phyloP scores from a whole-genome alignment of 257 asterid genomes.

The Parsonsia alboflavescens region DNA sequence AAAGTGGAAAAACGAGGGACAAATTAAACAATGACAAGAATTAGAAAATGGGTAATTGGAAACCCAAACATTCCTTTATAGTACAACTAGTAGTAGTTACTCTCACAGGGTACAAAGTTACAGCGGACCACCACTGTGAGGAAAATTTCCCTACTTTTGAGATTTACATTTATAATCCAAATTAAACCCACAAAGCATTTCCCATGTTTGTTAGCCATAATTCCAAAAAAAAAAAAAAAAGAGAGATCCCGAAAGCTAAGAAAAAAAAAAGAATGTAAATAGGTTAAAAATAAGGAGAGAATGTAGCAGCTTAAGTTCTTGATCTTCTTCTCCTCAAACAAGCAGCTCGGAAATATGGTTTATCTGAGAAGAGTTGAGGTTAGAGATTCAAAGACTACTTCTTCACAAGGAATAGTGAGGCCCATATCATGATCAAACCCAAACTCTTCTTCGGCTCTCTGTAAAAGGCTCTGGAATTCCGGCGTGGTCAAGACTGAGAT shows the following conservation, averaged over 20 bases:
- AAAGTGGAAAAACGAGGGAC: no score
- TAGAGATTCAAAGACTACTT: constrained; percentile 25
- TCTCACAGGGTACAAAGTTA: constrained; percentile 49
- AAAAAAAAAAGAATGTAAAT: background rate
- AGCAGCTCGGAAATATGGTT: background rate
- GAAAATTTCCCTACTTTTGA: constrained; percentile 36
- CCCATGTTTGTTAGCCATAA: constrained; percentile 16
- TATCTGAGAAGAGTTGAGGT: constrained; percentile 24
- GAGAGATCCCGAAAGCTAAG: constrained; percentile 24
- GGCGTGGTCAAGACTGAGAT: constrained; percentile 29
- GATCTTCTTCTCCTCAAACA: constrained; percentile 6
- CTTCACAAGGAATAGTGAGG: constrained; percentile 34
- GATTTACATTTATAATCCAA: constrained; percentile 31
- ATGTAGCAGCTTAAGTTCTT: background rate
- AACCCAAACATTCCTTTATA: background rate
- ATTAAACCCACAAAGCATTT: constrained; percentile 9
- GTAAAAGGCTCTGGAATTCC: constrained; percentile 28
- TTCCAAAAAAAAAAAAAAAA: background rate
- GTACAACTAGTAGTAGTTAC: constrained; percentile 8
- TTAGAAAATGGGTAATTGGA: background rate
- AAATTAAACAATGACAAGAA: background rate
- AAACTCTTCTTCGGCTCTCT: constrained; percentile 35
- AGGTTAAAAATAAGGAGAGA: background rate
- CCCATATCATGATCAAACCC: constrained; percentile 40
- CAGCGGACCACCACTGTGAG: constrained; percentile 51